A percentile compares a stretch with the other conserved stretches of the same genome.
phyloP scores from a whole-genome alignment of 1,139 yeast species.

The Pichia sp. region DNA sequence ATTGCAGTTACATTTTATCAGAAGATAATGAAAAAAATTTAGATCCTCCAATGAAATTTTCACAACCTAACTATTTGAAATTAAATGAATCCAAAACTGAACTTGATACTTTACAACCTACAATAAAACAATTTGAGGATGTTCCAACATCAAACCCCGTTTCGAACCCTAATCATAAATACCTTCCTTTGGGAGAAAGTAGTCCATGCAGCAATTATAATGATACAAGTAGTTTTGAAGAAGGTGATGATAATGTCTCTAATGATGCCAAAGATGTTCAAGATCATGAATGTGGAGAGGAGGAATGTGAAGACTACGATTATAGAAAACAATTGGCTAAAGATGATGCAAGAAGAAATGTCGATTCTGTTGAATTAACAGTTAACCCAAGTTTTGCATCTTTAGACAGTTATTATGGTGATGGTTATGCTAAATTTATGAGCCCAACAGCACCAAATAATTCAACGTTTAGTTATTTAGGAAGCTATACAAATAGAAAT shows the following conservation, averaged over 20 bases:
- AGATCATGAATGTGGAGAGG: not conserved
- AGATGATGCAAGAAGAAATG: constrained; percentile 1
- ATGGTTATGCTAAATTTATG: constrained; percentile 24
- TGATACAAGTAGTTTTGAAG: not conserved
- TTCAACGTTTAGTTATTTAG: not conserved
- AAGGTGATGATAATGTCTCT: not conserved
- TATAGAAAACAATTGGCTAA: constrained; percentile 26
- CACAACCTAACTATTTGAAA: not conserved
- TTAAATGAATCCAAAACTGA: not conserved
- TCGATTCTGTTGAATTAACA: constrained; percentile 40
- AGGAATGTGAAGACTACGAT: constrained; percentile 20
- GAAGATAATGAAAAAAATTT: constrained; percentile 15
- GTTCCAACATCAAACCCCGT: not conserved
- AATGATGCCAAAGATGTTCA: not conserved
- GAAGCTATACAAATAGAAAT: constrained; percentile 4
- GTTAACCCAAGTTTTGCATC: constrained; percentile 73
- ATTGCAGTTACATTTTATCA: constrained; percentile 24
- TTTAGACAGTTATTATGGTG: constrained; percentile 65
- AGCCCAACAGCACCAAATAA: not conserved
- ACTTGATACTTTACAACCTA: not conserved
- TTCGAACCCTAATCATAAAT: not conserved
- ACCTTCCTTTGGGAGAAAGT: not conserved
- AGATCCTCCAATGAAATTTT: constrained; percentile 1
- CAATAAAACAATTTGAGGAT: not conserved
- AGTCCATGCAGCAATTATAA: not conserved